These are phyloP conservation scores for Suillus sp. DNA, from an alignment of 768 basidiomycete species.

Conservation along the genomic window DNA sequence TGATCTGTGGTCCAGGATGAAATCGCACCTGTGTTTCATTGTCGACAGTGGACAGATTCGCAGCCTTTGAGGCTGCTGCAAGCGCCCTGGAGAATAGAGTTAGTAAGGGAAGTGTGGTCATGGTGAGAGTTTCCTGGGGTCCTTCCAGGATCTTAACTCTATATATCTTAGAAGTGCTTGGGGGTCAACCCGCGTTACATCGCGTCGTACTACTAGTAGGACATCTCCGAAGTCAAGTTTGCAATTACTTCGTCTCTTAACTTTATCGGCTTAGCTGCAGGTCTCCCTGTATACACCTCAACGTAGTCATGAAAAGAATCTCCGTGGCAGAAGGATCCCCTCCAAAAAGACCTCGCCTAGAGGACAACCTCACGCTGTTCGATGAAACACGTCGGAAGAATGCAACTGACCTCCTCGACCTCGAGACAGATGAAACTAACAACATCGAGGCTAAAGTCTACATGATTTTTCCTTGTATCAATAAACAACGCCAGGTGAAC, in stretches of 20 bases:
- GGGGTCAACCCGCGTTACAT: constrained; percentile 18
- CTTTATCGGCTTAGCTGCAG: background rate
- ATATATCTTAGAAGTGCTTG: constrained; percentile 2
- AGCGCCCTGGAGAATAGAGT: constrained; percentile 45
- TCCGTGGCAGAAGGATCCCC: constrained; percentile 1
- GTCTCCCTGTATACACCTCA: background rate
- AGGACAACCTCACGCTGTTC: constrained; percentile 17
- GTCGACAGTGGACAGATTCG: constrained; percentile 41
- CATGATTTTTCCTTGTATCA: constrained; percentile 47
- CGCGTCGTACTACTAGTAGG: background rate
- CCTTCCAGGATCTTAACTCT: background rate
- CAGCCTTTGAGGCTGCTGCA: constrained; percentile 39
- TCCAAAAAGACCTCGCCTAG: constrained; percentile 8
- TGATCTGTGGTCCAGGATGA: background rate
- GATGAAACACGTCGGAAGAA: constrained; percentile 31
- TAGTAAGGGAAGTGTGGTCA: constrained; percentile 34
- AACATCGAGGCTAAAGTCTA: constrained; percentile 44
- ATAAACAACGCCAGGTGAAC: constrained; percentile 33
- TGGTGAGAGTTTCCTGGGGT: constrained; percentile 16
- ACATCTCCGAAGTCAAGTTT: background rate
- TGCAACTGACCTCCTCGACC: constrained; percentile 36
- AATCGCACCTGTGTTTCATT: constrained; percentile 47
- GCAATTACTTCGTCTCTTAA: background rate
- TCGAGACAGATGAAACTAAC: constrained; percentile 35
- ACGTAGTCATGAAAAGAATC: constrained; percentile 11